A percentile compares a stretch with the other conserved stretches of the same genome.
Conservation (phyloP, 495 filamentous ascomycete genomes). For the Aeminium ludgeri region DNA sequence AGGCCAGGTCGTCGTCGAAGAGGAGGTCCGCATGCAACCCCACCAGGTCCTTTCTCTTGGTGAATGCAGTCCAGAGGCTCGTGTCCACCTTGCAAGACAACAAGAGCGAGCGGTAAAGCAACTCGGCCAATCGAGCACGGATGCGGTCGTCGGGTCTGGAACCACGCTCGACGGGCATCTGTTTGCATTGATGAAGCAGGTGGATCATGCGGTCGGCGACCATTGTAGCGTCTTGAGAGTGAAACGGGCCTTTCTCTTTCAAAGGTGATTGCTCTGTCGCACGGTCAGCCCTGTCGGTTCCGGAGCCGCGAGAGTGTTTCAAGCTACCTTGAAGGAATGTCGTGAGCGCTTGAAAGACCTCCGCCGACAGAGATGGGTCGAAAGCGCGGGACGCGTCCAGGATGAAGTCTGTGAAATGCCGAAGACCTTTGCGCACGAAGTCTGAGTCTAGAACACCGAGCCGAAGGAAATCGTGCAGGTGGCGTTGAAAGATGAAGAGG, state of each 20-base stretch:
- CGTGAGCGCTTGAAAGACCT: not conserved
- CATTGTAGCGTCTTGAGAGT: not conserved
- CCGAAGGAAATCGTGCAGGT: conserved; percentile 4
- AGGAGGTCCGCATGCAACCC: conserved; percentile 1
- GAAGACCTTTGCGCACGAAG: conserved; percentile 3
- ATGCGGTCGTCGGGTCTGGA: not conserved
- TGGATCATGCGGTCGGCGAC: not conserved
- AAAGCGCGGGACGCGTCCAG: conserved; percentile 2
- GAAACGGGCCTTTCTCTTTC: not conserved
- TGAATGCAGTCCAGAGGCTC: not conserved
- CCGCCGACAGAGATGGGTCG: not conserved
- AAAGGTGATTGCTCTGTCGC: conserved; percentile 2
- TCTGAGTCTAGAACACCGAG: conserved; percentile 5
- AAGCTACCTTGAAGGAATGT: conserved; percentile 6
- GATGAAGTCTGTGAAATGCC: conserved; percentile 2
- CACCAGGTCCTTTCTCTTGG: not conserved
- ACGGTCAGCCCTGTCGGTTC: not conserved
- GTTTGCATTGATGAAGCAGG: not conserved
- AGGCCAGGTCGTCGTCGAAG: not conserved
- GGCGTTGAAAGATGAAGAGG: conserved; percentile 2
- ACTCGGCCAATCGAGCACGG: not conserved
- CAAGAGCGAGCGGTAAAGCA: not conserved
- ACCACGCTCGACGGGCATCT: not conserved
- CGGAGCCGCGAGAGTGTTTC: too few species aligned
- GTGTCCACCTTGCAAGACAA: conserved; percentile 1